phyloP scores from a whole-genome alignment of 2,329 filamentous ascomycete species.

The Epichloe coenophiala region DNA sequence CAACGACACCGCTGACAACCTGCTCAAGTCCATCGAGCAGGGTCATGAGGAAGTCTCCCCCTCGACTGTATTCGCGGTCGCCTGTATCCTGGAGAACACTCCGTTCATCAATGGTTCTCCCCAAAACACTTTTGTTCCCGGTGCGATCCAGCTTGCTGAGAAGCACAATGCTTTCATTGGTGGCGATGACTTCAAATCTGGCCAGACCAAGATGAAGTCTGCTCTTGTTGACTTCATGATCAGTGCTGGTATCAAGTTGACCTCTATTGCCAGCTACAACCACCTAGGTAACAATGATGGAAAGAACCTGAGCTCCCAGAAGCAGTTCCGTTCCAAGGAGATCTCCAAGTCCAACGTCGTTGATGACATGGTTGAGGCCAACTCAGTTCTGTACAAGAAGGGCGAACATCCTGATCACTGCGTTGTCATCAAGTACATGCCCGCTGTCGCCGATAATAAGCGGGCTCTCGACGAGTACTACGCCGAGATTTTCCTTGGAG shows the following conservation, averaged over 20 bases:
- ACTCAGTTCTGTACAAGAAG: conserved; percentile 75
- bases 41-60: conserved; percentile 88
- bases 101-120: conserved; percentile 98
- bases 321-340: conserved; percentile 98
- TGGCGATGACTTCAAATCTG: conserved; percentile 98
- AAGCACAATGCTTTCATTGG: conserved; percentile 82
- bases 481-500: conserved; percentile 96
- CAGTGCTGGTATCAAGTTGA: conserved; percentile 96
- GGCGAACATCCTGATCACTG: conserved; percentile 96
- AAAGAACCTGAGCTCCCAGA: conserved; percentile 94
- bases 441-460: conserved; percentile 97
- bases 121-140: conserved; percentile 97
- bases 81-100: conserved; percentile 74
- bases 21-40: conserved; percentile 72
- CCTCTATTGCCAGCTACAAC: conserved; percentile 97
- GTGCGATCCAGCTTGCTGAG: conserved; percentile 79
- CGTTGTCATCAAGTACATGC: conserved; percentile 99
- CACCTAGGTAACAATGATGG: conserved; percentile 99
- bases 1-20: conserved; percentile 93
- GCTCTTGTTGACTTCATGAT: conserved; percentile 97
- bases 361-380: conserved; percentile 98
- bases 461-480: conserved; percentile 98
- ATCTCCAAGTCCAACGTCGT: conserved; percentile 99
- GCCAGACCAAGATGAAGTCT: conserved; percentile 99
- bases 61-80: conserved; percentile 90